A percentile compares a stretch with the other conserved stretches of the same genome.
phyloP scores from a whole-genome alignment of 106 monocot genomes.

The Dioscorea alata region DNA sequence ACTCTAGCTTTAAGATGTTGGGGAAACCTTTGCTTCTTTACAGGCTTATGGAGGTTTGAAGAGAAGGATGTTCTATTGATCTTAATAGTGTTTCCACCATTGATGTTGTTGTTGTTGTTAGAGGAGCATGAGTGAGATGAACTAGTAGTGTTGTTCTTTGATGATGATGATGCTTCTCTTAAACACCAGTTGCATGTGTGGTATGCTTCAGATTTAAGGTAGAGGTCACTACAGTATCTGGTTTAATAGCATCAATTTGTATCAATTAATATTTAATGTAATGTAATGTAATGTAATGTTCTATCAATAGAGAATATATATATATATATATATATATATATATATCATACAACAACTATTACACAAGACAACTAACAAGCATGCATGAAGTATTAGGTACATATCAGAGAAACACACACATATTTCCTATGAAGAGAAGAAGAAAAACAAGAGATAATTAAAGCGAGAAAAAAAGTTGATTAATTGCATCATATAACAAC shows the following conservation, averaged over 20 bases:
- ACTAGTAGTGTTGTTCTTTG: slow-evolving; percentile 6
- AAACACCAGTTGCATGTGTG: slow-evolving; percentile 65
- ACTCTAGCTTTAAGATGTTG: slow-evolving; percentile 41
- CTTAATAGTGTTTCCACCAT: neutral
- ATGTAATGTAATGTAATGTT: no score
- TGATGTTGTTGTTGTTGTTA: slow-evolving; percentile 2
- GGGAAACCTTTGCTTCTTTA: slow-evolving; percentile 35
- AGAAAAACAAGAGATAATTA: no score
- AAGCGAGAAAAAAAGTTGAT: no score
- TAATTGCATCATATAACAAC: no score
- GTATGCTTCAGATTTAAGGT: slow-evolving; percentile 34
- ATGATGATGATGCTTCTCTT: slow-evolving; percentile 18
- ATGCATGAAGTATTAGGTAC: no score
- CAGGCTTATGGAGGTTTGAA: slow-evolving; percentile 28
- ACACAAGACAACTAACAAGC: no score
- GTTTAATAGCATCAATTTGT: neutral
- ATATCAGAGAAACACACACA: no score
- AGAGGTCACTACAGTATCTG: slow-evolving; percentile 69
- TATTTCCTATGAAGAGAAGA: no score
- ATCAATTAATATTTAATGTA: neutral
- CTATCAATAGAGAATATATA: no score
- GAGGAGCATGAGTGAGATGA: slow-evolving; percentile 4
- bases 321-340: no score
- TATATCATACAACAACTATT: no score
- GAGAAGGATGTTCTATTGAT: slow-evolving; percentile 23